Evolutionary conservation across 352 stramenopile genomes (phyloP).

Genomic region (Pythium rishiriense): DNA sequence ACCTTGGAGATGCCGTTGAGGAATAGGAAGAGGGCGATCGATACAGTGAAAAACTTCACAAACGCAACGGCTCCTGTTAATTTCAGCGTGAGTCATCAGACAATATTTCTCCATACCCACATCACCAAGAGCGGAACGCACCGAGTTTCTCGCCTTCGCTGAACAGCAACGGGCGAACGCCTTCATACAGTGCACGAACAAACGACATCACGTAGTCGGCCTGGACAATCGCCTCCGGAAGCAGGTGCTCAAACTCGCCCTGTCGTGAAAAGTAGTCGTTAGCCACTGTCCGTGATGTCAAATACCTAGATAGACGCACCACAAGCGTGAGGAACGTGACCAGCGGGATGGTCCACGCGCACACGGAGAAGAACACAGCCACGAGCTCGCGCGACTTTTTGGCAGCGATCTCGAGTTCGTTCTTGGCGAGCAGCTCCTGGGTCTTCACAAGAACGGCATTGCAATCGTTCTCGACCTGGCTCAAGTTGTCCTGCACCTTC

Average conservation of each 20-base stretch:
- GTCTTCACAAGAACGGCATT: slow-evolving; percentile 35
- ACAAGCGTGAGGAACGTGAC: slow-evolving; percentile 46
- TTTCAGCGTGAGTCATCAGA: background rate
- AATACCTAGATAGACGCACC: slow-evolving; percentile 19
- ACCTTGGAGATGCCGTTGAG: slow-evolving; percentile 47
- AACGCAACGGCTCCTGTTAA: slow-evolving; percentile 30
- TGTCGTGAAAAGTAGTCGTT: no score
- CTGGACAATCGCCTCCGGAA: slow-evolving; percentile 35
- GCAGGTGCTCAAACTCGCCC: slow-evolving; percentile 42
- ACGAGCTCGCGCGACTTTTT: slow-evolving; percentile 47
- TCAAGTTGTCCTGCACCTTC: slow-evolving; percentile 68
- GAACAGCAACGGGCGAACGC: slow-evolving; percentile 42
- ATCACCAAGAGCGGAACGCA: slow-evolving; percentile 1
- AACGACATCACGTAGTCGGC: slow-evolving; percentile 45
- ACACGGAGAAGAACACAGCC: slow-evolving; percentile 42
- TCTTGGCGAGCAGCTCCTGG: slow-evolving; percentile 31
- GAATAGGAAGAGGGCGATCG: slow-evolving; percentile 40
- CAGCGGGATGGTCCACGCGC: slow-evolving; percentile 43
- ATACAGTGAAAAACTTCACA: slow-evolving; percentile 40
- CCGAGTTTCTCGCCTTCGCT: slow-evolving; percentile 28
- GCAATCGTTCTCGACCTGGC: slow-evolving; percentile 51
- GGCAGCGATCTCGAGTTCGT: slow-evolving; percentile 44
- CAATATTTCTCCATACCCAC: background rate
- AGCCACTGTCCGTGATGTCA: no score
- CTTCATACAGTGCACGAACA: slow-evolving; percentile 34